Conservation (phyloP, 768 basidiomycete genomes). For the Pleurotus tuoliensis region DNA sequence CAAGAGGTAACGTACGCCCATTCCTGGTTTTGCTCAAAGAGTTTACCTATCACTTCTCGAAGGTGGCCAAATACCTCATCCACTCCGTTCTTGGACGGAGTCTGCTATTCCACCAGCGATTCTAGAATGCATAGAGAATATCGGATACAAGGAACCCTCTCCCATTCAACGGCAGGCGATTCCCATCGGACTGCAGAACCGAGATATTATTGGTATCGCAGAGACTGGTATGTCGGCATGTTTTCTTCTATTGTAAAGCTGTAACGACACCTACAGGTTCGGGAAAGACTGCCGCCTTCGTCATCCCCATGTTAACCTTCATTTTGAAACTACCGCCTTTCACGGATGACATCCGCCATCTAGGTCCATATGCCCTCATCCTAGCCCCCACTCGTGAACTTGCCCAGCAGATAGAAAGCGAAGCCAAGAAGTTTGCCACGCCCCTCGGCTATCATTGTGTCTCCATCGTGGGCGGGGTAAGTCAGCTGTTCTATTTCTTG, state of each 20-base stretch:
- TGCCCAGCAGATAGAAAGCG: slow-evolving; percentile 94
- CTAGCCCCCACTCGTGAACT: slow-evolving; percentile 97
- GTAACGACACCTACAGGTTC: slow-evolving; percentile 57
- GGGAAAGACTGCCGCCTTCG: slow-evolving; percentile 98
- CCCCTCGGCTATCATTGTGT: slow-evolving; percentile 92
- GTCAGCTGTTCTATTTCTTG: slow-evolving; percentile 18
- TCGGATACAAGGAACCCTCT: slow-evolving; percentile 97
- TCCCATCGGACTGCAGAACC: slow-evolving; percentile 94
- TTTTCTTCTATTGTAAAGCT: slow-evolving; percentile 3
- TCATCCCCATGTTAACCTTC: slow-evolving; percentile 96
- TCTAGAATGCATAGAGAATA: slow-evolving; percentile 78
- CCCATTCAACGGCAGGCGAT: slow-evolving; percentile 98
- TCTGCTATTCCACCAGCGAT: slow-evolving; percentile 77
- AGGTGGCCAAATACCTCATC: slow-evolving; percentile 94
- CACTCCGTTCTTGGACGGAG: slow-evolving; percentile 89
- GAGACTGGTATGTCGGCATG: slow-evolving; percentile 69
- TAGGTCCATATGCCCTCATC: slow-evolving; percentile 92
- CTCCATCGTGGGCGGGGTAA: slow-evolving; percentile 95
- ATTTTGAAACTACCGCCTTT: slow-evolving; percentile 84
- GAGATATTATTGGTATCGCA: slow-evolving; percentile 97
- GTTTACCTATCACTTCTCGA: slow-evolving; percentile 1
- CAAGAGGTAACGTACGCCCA: slow-evolving; percentile 59
- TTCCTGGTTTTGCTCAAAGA: background rate
- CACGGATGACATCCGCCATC: slow-evolving; percentile 88
- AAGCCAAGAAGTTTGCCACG: slow-evolving; percentile 87